Evolutionary conservation across 345 rosid species (phyloP).

Genomic region (Noccaea bulbosa): DNA sequence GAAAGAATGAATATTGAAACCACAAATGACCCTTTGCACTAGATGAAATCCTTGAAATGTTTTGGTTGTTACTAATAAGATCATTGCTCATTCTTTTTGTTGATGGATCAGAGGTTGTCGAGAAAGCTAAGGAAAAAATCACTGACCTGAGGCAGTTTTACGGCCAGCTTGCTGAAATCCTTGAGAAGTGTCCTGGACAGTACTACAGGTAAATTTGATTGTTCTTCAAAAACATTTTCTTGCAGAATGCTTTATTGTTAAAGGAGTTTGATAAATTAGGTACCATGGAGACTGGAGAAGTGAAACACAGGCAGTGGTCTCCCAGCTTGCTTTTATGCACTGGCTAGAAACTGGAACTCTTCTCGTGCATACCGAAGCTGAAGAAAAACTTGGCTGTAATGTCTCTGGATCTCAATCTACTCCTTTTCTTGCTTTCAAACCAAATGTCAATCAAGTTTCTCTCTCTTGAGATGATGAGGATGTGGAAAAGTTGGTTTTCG

Average conservation of each 20-base stretch:
- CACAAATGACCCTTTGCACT: background rate
- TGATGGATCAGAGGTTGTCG: constrained; percentile 65
- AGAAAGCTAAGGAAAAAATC: constrained; percentile 66
- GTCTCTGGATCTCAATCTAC: constrained; percentile 36
- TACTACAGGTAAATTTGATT: constrained; percentile 63
- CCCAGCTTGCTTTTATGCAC: constrained; percentile 83
- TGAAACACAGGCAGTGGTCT: constrained; percentile 89
- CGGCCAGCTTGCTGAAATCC: constrained; percentile 58
- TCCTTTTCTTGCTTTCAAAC: background rate
- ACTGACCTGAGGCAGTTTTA: constrained; percentile 62
- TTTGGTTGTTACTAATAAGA: constrained; percentile 12
- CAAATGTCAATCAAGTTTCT: background rate
- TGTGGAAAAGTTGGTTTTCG: background rate
- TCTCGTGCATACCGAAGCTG: constrained; percentile 73
- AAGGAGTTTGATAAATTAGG: constrained; percentile 48
- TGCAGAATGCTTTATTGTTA: constrained; percentile 6
- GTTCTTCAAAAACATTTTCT: background rate
- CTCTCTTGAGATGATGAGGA: background rate
- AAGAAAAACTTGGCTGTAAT: constrained; percentile 84
- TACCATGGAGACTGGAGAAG: constrained; percentile 96
- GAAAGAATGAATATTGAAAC: constrained; percentile 4
- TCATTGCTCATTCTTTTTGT: background rate
- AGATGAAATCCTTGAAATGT: background rate
- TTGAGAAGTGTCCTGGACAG: constrained; percentile 67
- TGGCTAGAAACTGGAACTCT: constrained; percentile 89